phyloP scores from a whole-genome alignment of 1,284 basidiomycete genomes.

The Boletus smithii region DNA sequence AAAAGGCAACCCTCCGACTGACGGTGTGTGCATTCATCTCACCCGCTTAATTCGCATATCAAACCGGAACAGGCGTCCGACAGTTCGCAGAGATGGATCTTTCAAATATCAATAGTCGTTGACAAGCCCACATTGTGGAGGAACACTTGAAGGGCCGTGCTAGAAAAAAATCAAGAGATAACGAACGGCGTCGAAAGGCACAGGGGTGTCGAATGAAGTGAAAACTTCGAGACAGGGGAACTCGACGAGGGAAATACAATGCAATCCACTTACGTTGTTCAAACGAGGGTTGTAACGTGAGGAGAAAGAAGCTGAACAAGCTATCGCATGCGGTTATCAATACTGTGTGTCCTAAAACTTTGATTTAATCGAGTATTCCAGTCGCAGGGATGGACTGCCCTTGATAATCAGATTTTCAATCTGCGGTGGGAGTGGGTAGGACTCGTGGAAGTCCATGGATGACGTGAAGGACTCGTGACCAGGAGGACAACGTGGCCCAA shows the following conservation, averaged over 20 bases:
- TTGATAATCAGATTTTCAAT: slow-evolving; percentile 4
- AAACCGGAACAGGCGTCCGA: slow-evolving; percentile 1
- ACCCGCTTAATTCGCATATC: slow-evolving; percentile 7
- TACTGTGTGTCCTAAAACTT: slow-evolving; percentile 12
- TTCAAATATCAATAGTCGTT: background rate
- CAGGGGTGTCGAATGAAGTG: slow-evolving; percentile 7
- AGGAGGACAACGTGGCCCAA: slow-evolving; percentile 2
- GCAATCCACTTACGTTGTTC: slow-evolving; percentile 9
- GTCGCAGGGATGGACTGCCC: slow-evolving; percentile 12
- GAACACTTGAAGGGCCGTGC: background rate
- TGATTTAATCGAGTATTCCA: slow-evolving; percentile 7
- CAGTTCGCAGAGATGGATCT: slow-evolving; percentile 3
- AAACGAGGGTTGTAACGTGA: slow-evolving; percentile 7
- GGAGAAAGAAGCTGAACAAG: slow-evolving; percentile 7
- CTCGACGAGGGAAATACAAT: background rate
- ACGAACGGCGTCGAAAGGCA: background rate
- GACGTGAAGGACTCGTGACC: background rate
- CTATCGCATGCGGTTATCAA: slow-evolving; percentile 4
- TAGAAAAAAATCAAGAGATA: background rate
- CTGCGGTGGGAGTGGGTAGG: slow-evolving; percentile 1
- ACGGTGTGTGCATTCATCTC: slow-evolving; percentile 2
- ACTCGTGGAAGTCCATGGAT: background rate
- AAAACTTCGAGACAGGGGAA: slow-evolving; percentile 7
- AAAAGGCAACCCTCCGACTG: slow-evolving; percentile 10
- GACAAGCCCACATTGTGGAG: too few species aligned